These are phyloP conservation scores for Conoideocrella luteorostrata DNA, from an alignment of 2,329 filamentous ascomycete genomes.

Conservation along the genomic window DNA sequence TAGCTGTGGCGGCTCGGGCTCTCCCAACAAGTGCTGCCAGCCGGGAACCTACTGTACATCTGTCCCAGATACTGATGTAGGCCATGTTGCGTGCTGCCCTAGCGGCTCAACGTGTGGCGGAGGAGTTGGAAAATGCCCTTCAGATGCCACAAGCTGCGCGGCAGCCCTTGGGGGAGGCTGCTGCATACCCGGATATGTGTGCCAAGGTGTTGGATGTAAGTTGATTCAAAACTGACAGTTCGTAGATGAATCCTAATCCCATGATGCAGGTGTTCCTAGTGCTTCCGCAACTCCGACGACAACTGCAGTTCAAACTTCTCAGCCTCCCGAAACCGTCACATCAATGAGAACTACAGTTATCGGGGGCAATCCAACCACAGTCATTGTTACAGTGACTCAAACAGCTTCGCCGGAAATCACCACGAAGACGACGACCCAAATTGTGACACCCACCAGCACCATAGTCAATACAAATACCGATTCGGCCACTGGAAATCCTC, in stretches of 20 bases:
- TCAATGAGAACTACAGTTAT: slow-evolving; percentile 32
- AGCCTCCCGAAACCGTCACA: slow-evolving; percentile 25
- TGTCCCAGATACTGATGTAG: slow-evolving; percentile 55
- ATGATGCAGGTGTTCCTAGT: slow-evolving; percentile 23
- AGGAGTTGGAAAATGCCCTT: slow-evolving; percentile 53
- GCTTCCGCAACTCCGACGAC: slow-evolving; percentile 21
- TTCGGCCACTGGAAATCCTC: slow-evolving; percentile 33
- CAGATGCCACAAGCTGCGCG: slow-evolving; percentile 58
- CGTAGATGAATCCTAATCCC: background rate
- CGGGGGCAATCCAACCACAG: slow-evolving; percentile 30
- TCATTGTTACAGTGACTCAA: slow-evolving; percentile 35
- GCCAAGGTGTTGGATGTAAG: slow-evolving; percentile 64
- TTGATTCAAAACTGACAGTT: slow-evolving; percentile 14
- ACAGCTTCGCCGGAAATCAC: slow-evolving; percentile 30
- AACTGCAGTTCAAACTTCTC: slow-evolving; percentile 14
- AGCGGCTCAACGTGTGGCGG: slow-evolving; percentile 57
- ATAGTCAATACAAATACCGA: slow-evolving; percentile 29
- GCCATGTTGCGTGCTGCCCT: slow-evolving; percentile 71
- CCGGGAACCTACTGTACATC: slow-evolving; percentile 59
- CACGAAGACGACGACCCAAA: slow-evolving; percentile 22
- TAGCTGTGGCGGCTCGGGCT: slow-evolving; percentile 57
- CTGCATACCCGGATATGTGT: slow-evolving; percentile 66
- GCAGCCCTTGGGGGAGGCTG: slow-evolving; percentile 64
- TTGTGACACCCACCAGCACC: slow-evolving; percentile 10
- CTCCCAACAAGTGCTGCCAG: slow-evolving; percentile 67